A percentile compares a stretch with the other conserved stretches of the same genome.
These are phyloP conservation scores for Termitomyces sp. DNA, from an alignment of 768 basidiomycete species.

Conservation along the genomic window DNA sequence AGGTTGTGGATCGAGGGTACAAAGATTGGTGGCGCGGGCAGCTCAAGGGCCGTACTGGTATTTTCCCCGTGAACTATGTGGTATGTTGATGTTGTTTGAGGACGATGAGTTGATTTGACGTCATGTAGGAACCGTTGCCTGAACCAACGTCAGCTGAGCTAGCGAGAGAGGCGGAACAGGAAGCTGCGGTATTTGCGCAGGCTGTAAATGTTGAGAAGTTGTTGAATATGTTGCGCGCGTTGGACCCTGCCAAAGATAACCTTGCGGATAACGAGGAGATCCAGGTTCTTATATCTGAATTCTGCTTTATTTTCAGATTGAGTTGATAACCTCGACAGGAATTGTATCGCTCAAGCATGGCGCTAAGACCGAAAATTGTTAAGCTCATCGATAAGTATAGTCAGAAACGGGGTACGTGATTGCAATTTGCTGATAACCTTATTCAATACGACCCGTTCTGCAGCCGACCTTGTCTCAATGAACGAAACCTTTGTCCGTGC, in stretches of 20 bases:
- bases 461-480: conserved; percentile 93
- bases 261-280: conserved; percentile 92
- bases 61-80: conserved; percentile 97
- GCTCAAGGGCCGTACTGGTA: conserved; percentile 83
- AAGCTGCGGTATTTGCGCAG: conserved; percentile 84
- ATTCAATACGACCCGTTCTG: conserved; percentile 3
- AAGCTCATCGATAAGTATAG: conserved; percentile 96
- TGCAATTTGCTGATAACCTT: conserved; percentile 19
- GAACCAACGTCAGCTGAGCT: conserved; percentile 78
- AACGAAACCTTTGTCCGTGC: conserved; percentile 92
- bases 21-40: conserved; percentile 98
- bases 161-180: conserved; percentile 79
- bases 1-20: conserved; percentile 90
- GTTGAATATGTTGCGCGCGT: conserved; percentile 63
- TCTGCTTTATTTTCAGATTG: not conserved
- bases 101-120: not conserved
- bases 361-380: conserved; percentile 90
- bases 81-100: no score
- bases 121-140: conserved; percentile 70
- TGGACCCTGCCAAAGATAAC: conserved; percentile 78
- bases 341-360: conserved; percentile 86
- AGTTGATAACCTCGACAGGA: conserved; percentile 45
- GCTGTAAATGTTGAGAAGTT: conserved; percentile 82
- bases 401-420: conserved; percentile 68
- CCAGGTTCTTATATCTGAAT: conserved; percentile 40